Evolutionary conservation across 768 basidiomycete genomes (phyloP), one percentile per base, ranked within the genome.

Genomic region (Tubosaeta brunneosetosa): DNA sequence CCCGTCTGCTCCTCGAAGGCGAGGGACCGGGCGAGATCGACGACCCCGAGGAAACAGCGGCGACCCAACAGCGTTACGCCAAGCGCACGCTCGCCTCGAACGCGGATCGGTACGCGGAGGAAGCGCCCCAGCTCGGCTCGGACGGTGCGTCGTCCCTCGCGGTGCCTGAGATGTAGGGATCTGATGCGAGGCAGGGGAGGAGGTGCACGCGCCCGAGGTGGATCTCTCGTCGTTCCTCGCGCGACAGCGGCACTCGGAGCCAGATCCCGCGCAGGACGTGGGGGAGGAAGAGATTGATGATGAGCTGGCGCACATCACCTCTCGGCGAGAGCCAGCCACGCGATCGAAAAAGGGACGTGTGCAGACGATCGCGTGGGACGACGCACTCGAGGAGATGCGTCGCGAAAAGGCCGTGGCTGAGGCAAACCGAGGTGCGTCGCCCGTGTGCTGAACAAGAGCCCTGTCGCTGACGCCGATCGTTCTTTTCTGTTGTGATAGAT

Each of bases 391-490:
- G 31, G 74, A 78, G 33, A 71, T 92, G 74, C 78, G 70, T 32
- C 77, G 79, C 19, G 88, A 89, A 55, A 91, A 90, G 61, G 77
- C 78, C 2, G 77, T 79, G 6, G 88, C 88, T 0, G 88, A 91
- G 53, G 89, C 90, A 12, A 79, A 78, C 22, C 74, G 87, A 76
- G 90, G 90, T 88, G 49, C 41, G 73, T 47, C 16, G 11, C 11
- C 16, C 53, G 31, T 51, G 17, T 3, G 16, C 4, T 34, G 33
- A 11, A 34, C 8, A 37, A 37, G 36, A 3, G 17, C 7, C 36
- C 11, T 12, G 36, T 36, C 6, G 34, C 14, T 36, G 34, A 36
- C 16, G 36, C 11, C 17, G 36, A 37, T 37, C n/a, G 16, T 22
- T 40, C n/a, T 40, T 6, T 7, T 4, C 13, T 40, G 38, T 40